These are phyloP conservation scores for Piloderma croceum DNA, from an alignment of 768 basidiomycete species.

Conservation along the genomic window DNA sequence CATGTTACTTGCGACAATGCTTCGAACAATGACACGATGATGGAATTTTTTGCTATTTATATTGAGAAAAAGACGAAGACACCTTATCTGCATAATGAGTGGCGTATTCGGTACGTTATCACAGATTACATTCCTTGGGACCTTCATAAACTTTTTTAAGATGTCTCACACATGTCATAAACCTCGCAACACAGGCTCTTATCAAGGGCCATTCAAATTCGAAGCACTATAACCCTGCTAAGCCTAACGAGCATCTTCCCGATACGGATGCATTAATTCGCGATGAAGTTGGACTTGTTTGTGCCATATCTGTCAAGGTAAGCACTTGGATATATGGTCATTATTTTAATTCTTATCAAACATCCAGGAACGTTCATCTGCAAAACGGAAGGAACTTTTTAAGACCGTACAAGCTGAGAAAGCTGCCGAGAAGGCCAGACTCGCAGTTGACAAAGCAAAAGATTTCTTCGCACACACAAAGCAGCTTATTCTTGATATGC, in stretches of 20 bases:
- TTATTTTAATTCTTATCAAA: no score
- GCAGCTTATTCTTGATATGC: constrained; percentile 27
- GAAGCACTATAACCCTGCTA: constrained; percentile 18
- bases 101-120: constrained; percentile 6
- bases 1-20: no score
- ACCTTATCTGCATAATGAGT: constrained; percentile 1
- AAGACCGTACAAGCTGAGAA: no score
- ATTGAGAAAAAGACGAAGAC: constrained; percentile 2
- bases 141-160: constrained; percentile 13
- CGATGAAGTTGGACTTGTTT: constrained; percentile 18
- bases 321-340: no score
- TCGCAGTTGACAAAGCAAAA: no score
- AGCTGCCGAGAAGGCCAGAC: no score
- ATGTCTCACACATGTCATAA: constrained; percentile 28
- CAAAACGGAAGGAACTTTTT: no score
- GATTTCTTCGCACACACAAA: no score
- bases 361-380: no score
- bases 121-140: background rate
- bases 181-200: constrained; percentile 29
- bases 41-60: no score
- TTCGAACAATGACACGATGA: no score
- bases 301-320: constrained; percentile 12
- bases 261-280: no score
- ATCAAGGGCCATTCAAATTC: constrained; percentile 22
- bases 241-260: constrained; percentile 13